Base-by-base conservation (phyloP, 352 stramenopile genomes). In the Phytophthora meadii region DNA sequence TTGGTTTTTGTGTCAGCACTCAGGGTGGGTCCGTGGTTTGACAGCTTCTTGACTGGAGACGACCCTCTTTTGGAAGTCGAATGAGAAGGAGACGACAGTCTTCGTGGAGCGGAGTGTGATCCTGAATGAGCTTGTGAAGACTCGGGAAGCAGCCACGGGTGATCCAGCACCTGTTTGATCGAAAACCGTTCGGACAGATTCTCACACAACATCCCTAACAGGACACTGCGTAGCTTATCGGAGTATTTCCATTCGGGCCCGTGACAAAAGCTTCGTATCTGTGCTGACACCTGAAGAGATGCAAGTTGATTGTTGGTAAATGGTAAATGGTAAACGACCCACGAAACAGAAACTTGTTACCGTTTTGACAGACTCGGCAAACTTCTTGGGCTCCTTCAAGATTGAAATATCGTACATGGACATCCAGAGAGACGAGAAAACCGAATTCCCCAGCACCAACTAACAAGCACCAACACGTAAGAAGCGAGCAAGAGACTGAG, bases 401-500 rank as follows among this genome's bases (percentile, higher is more conserved):
- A 82, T 76, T 1, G 94, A 80, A 42, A 95, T 63, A 3, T 91
- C 80, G 64, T 95, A 95, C 61, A 86, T 87, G 8, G 67, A 54
- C 86, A 97, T 94, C 90, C 90, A 97, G 2, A 94, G 69, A 44
- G 84, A 65, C n/a, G 82, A 83, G 54, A 97, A 97, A 40, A 78
- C 55, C 5, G 77, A 64, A 47, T 96, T 92, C 2, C 90, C 90
- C 0, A 95, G 55, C 11, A 91, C 65, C 9, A 97, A 62, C 84
- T 97, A 44, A 37, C 17, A 10, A 11, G 2, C 12, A 12, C 11
- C 5, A 40, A 9, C 9, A 58, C 27, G n/a, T 62, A 6, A 58
- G 41, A 32, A 7, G 17, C 6, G 24, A 19, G 6, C 25, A 25
- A 36, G 9, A 6, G n/a, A 50, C 34, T 39, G 7, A 14, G 19